These are phyloP conservation scores for Xylariales sp. DNA, from an alignment of 2,329 filamentous ascomycete species.

Conservation along the genomic window DNA sequence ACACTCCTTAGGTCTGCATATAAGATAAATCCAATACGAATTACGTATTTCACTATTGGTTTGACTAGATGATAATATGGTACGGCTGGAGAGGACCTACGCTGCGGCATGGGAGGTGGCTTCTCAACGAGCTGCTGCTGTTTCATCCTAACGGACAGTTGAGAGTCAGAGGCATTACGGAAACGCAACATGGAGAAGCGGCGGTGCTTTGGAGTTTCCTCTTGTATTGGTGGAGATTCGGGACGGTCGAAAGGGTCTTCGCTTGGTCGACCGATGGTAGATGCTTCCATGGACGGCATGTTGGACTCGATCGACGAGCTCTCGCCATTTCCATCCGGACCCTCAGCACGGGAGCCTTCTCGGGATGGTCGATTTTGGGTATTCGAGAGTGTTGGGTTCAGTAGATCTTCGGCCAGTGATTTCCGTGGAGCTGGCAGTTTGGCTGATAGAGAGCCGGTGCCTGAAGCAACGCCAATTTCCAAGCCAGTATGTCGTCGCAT, in stretches of 20 bases:
- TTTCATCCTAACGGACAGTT: conserved; percentile 72
- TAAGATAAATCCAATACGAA: too few species aligned
- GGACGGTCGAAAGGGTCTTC: conserved; percentile 30
- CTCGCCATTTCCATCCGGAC: conserved; percentile 11
- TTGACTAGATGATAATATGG: too few species aligned
- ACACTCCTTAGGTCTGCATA: too few species aligned
- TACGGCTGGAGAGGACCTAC: conserved; percentile 32
- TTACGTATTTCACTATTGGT: too few species aligned
- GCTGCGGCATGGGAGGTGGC: conserved; percentile 54
- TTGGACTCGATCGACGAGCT: conserved; percentile 16
- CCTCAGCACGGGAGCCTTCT: conserved; percentile 2
- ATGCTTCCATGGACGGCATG: conserved; percentile 7
- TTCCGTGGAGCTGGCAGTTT: conserved; percentile 13
- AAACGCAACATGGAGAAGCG: conserved; percentile 73
- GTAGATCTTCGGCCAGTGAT: conserved; percentile 14
- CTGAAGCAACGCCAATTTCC: conserved; percentile 16
- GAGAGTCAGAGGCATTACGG: conserved; percentile 89
- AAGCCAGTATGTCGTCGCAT: conserved; percentile 48
- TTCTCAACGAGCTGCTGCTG: conserved; percentile 55
- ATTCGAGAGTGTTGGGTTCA: conserved; percentile 10
- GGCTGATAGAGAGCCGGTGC: conserved; percentile 4
- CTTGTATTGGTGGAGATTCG: conserved; percentile 47
- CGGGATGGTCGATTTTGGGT: conserved; percentile 2
- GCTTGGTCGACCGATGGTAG: conserved; percentile 16
- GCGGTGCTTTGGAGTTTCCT: conserved; percentile 51